Percentiles rank a stretch among this genome's conserved stretches.
Conservation (phyloP, 1,284 basidiomycete genomes). For the Trametes versicolor region DNA sequence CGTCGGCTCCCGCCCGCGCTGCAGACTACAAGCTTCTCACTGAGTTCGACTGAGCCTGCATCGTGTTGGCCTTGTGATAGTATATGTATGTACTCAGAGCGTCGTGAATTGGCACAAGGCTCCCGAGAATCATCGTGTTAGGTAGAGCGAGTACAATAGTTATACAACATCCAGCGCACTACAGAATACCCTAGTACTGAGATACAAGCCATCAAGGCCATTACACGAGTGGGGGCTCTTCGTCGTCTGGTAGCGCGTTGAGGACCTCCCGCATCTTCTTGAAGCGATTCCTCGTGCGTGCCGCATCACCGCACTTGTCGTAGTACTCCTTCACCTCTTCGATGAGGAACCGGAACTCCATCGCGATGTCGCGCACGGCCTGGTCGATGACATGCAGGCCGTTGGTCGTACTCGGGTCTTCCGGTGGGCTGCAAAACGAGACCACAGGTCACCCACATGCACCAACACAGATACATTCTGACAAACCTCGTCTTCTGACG, state of each 20-base stretch:
- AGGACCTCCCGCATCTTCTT: conserved; percentile 70
- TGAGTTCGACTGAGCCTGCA: conserved; percentile 46
- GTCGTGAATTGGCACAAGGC: no score
- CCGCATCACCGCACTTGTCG: conserved; percentile 73
- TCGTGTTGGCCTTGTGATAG: not conserved
- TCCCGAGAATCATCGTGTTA: not conserved
- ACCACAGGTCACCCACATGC: not conserved
- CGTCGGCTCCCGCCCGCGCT: conserved; percentile 75
- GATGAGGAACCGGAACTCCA: conserved; percentile 70
- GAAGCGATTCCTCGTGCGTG: conserved; percentile 68
- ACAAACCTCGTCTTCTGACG: conserved; percentile 45
- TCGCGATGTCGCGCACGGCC: conserved; percentile 68
- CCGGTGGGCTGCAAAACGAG: conserved; percentile 18
- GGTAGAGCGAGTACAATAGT: not conserved
- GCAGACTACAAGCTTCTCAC: conserved; percentile 70
- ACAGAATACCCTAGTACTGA: not conserved
- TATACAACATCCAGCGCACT: conserved; percentile 23
- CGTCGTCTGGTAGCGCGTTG: conserved; percentile 47
- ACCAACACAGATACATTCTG: not conserved
- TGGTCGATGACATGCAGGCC: conserved; percentile 69
- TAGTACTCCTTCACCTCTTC: conserved; percentile 81
- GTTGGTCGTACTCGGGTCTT: conserved; percentile 2
- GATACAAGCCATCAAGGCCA: not conserved
- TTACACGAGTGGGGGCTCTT: conserved; percentile 10
- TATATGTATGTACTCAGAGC: not conserved